Conservation (phyloP, 192 early-diverging fungal genomes). For the Umbelopsis ramanniana region DNA sequence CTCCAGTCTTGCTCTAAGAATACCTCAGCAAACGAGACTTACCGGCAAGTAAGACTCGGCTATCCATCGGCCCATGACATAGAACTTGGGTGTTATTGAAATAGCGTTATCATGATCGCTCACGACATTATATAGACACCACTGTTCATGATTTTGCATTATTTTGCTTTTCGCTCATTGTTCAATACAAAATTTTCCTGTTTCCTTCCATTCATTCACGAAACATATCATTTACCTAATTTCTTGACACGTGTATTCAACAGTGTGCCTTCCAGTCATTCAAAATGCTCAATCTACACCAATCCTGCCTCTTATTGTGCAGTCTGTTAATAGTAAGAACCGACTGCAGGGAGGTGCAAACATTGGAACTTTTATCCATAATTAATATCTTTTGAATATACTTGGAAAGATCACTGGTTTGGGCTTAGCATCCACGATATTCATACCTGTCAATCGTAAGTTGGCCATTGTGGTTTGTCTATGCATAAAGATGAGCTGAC, state of each 20-base stretch:
- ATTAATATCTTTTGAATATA: too few species aligned
- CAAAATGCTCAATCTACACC: not conserved
- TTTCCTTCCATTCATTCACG: not conserved
- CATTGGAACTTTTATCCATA: not conserved
- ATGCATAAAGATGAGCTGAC: not conserved
- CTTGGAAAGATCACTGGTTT: not conserved
- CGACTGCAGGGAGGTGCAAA: not conserved
- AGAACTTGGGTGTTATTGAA: conserved; percentile 1
- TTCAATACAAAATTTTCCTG: not conserved
- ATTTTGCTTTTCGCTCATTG: not conserved
- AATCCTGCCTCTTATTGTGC: not conserved
- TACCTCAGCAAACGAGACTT: not conserved
- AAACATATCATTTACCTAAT: not conserved
- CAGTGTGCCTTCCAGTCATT: not conserved
- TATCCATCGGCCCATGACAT: not conserved
- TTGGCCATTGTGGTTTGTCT: not conserved
- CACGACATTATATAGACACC: not conserved
- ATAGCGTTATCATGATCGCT: not conserved
- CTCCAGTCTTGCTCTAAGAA: too few species aligned
- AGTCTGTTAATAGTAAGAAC: not conserved
- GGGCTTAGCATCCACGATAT: not conserved
- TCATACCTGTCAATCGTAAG: conserved; percentile 14
- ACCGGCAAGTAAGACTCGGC: not conserved
- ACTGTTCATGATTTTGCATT: not conserved
- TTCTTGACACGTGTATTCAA: not conserved